Evolutionary conservation across 345 rosid genomes (phyloP), one percentile per base, ranked within the genome.

Genomic region (Acer campestre): DNA sequence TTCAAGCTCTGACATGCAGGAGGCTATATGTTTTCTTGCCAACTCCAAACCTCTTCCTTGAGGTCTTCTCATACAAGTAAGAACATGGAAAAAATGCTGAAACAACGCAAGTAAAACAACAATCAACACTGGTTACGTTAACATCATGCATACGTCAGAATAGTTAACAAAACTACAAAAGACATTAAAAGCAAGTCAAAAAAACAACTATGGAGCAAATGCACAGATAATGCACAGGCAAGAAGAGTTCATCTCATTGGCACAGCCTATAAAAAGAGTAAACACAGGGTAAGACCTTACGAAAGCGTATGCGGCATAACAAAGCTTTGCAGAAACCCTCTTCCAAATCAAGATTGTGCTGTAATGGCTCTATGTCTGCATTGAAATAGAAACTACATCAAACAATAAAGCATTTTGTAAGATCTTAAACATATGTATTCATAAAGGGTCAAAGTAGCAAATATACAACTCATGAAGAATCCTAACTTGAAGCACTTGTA

Each of bases 21-120:
- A 87, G 22, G 87, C 87, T 85, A 94, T 86, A 83, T 97, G 98
- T 77, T 93, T 97, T 84, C 94, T 88, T 9, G 98, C 98, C 91
- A 91, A 83, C 82, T 90, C 97, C 80, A 90, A 79, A 61, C 99
- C 99, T 82, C 94, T 90, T 78, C 98, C 99, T 86, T 97, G 98
- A 71, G 98, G 92, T 77, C 98, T 91, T 87, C 84, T 91, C 95
- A 97, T 89, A 80, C 89, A 88, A 56, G 84, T 81, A 77, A 97
- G 91, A 84, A 92, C 83, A 79, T 94, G 98, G 81, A 88, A 93
- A 87, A 91, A 93, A 82, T 92, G 97, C 99, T 97, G 97, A 82
- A 82, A 83, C 65, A 69, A 64, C 71, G 69, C 77, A 23, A 71
- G 63, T 68, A 79, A 64, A 72, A 40, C 25, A n/a, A 6, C 7